phyloP scores from a whole-genome alignment of 2,329 filamentous ascomycete genomes.

The Nemania sp. region DNA sequence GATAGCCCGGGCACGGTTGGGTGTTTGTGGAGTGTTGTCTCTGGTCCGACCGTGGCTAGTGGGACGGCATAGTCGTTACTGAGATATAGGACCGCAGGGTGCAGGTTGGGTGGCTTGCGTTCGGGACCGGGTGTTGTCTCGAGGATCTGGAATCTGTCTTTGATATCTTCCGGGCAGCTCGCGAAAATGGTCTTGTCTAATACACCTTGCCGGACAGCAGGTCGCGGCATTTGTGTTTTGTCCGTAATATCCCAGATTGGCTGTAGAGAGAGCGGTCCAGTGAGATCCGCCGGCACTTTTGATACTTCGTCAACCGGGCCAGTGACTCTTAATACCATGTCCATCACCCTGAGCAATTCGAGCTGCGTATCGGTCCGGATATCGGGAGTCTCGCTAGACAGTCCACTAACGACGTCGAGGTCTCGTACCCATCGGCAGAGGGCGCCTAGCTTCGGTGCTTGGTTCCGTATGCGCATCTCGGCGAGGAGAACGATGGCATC shows the following conservation, averaged over 20 bases:
- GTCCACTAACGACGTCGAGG: slow-evolving; percentile 68
- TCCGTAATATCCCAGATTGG: slow-evolving; percentile 62
- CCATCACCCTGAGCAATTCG: slow-evolving; percentile 63
- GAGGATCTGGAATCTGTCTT: slow-evolving; percentile 56
- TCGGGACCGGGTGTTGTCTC: slow-evolving; percentile 62
- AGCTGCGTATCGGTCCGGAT: slow-evolving; percentile 51
- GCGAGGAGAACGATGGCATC: slow-evolving; percentile 68
- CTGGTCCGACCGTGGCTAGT: slow-evolving; percentile 48
- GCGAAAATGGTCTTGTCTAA: slow-evolving; percentile 59
- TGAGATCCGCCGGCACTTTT: slow-evolving; percentile 38
- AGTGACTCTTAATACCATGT: slow-evolving; percentile 65
- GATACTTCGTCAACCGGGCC: slow-evolving; percentile 60
- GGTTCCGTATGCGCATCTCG: slow-evolving; percentile 69
- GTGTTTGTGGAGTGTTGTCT: slow-evolving; percentile 60
- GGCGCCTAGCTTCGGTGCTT: slow-evolving; percentile 68
- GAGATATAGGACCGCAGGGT: slow-evolving; percentile 67
- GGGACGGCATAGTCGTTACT: slow-evolving; percentile 60
- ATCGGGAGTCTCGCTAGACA: slow-evolving; percentile 57
- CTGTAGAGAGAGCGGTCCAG: slow-evolving; percentile 59
- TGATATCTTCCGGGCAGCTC: slow-evolving; percentile 42
- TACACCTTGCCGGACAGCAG: slow-evolving; percentile 58
- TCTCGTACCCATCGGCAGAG: slow-evolving; percentile 74
- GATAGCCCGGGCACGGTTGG: slow-evolving; percentile 65
- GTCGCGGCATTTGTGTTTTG: slow-evolving; percentile 44
- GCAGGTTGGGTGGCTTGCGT: slow-evolving; percentile 69